Conservation (phyloP, 2,329 filamentous ascomycete genomes). For the Penicillium sp. region DNA sequence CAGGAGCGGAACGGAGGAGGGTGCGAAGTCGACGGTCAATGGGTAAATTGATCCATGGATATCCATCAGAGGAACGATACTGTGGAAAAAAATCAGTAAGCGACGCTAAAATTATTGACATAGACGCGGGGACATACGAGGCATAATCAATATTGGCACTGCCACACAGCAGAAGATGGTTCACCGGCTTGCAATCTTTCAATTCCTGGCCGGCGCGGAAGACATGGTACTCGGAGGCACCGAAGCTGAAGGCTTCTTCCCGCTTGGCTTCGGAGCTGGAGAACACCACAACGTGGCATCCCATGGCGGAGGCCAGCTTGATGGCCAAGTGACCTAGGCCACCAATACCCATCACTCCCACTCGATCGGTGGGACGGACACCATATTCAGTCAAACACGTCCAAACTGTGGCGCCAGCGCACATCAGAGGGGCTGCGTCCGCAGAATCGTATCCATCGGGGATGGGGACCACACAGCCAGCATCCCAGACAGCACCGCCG, state of each 20-base stretch:
- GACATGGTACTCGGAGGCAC: conserved; percentile 27
- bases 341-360: conserved; percentile 70
- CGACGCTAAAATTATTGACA: background rate
- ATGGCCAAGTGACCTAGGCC: conserved; percentile 72
- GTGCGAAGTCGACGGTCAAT: conserved; percentile 23
- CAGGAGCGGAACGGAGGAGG: conserved; percentile 21
- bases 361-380: conserved; percentile 66
- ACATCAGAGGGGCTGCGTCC: conserved; percentile 37
- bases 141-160: conserved; percentile 25
- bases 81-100: conserved; percentile 2
- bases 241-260: conserved; percentile 26
- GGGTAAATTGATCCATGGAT: conserved; percentile 26
- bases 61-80: conserved; percentile 27
- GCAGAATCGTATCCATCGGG: conserved; percentile 32
- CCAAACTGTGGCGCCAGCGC: conserved; percentile 43
- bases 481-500: conserved; percentile 34
- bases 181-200: conserved; percentile 24
- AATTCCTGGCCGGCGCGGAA: conserved; percentile 22
- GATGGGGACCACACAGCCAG: conserved; percentile 39
- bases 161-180: conserved; percentile 26
- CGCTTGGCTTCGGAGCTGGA: conserved; percentile 30
- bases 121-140: conserved; percentile 16
- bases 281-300: conserved; percentile 54
- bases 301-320: conserved; percentile 67
- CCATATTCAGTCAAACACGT: conserved; percentile 61